phyloP scores from a whole-genome alignment of 2,329 filamentous ascomycete species.

The Fusarium brachygibbosum region DNA sequence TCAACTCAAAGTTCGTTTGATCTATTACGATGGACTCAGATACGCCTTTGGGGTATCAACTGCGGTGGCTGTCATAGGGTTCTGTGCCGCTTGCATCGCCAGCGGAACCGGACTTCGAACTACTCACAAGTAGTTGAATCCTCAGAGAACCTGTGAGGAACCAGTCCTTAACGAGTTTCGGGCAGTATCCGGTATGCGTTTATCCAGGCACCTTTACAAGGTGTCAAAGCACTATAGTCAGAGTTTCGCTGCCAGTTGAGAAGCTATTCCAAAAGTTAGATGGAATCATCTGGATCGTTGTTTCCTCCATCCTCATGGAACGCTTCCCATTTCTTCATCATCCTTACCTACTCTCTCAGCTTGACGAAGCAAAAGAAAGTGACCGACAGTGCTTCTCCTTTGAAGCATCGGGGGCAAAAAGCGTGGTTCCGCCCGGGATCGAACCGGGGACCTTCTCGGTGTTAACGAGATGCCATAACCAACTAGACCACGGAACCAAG shows the following conservation, averaged over 20 bases:
- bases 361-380: background rate
- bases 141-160: background rate
- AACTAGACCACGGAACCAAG: constrained; percentile 45
- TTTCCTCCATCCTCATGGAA: background rate
- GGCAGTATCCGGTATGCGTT: background rate
- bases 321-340: background rate
- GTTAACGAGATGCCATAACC: constrained; percentile 29
- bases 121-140: constrained; percentile 37
- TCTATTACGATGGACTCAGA: constrained; percentile 71
- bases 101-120: constrained; percentile 51
- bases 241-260: background rate
- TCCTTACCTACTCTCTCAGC: background rate
- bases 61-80: constrained; percentile 62
- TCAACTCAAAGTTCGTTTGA: constrained; percentile 67
- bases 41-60: constrained; percentile 70
- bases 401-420: background rate
- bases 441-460: constrained; percentile 25
- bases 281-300: background rate
- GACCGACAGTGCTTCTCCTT: background rate
- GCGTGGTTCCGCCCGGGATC: constrained; percentile 18
- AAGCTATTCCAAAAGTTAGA: background rate
- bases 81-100: constrained; percentile 51
- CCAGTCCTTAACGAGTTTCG: background rate
- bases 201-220: background rate
- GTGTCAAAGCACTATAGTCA: background rate